Conservation (phyloP, 2,329 filamentous ascomycete species). For the Xylariaceae sp. region DNA sequence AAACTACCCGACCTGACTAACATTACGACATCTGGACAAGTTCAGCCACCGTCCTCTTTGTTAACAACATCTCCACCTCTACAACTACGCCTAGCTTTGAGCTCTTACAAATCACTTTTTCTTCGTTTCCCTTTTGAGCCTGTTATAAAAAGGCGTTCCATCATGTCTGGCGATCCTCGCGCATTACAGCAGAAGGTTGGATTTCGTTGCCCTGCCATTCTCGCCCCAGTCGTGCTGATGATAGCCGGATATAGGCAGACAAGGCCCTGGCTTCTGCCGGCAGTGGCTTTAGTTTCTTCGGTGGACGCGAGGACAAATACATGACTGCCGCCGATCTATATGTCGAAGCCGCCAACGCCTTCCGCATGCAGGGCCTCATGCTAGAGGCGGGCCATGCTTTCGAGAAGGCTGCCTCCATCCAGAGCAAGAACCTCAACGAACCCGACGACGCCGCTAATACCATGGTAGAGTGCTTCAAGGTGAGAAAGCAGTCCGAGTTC, state of each 20-base stretch:
- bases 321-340: conserved; percentile 89
- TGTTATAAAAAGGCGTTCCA: conserved; percentile 30
- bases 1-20: no score
- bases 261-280: conserved; percentile 77
- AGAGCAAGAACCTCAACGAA: conserved; percentile 82
- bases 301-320: conserved; percentile 84
- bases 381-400: conserved; percentile 87
- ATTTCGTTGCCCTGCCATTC: conserved; percentile 37
- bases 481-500: conserved; percentile 40
- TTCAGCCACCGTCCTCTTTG: conserved; percentile 16
- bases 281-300: conserved; percentile 88
- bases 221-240: conserved; percentile 28
- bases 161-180: conserved; percentile 78
- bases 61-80: conserved; percentile 12
- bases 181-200: conserved; percentile 78
- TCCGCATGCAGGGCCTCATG: conserved; percentile 72
- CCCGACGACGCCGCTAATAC: conserved; percentile 91
- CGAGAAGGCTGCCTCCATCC: conserved; percentile 82
- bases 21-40: conserved; percentile 9
- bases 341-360: conserved; percentile 87
- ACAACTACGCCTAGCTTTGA: not conserved
- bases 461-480: conserved; percentile 90
- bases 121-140: conserved; percentile 4
- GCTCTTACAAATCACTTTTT: conserved; percentile 6
- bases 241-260: conserved; percentile 69